Conservation (phyloP, 805 yeast genomes). For the Starmerella apis region DNA sequence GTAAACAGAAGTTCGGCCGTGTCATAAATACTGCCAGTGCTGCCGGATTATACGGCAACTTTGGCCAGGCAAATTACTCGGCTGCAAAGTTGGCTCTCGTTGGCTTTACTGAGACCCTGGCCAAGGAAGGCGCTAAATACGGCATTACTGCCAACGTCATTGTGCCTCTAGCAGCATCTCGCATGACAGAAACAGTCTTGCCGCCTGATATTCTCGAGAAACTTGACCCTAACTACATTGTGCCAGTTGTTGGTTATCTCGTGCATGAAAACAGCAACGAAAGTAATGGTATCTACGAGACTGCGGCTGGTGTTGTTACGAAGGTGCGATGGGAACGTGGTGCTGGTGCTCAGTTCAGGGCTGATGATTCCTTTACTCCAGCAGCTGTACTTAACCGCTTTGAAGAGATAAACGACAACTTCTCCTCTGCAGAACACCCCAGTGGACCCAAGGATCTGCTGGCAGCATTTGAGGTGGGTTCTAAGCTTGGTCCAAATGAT, state of each 20-base stretch:
- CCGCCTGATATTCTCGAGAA: constrained; percentile 76
- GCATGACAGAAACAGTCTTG: constrained; percentile 87
- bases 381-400: constrained; percentile 66
- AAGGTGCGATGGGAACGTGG: constrained; percentile 94
- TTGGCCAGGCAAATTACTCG: constrained; percentile 92
- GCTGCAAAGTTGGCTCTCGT: constrained; percentile 85
- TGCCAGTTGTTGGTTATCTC: constrained; percentile 79
- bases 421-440: constrained; percentile 56
- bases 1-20: constrained; percentile 77
- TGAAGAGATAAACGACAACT: constrained; percentile 48
- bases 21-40: constrained; percentile 92
- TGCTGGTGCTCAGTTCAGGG: constrained; percentile 72
- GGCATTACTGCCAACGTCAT: constrained; percentile 77
- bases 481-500: constrained; percentile 43
- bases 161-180: constrained; percentile 89
- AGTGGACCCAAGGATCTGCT: constrained; percentile 59
- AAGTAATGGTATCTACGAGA: constrained; percentile 72
- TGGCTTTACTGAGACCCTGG: constrained; percentile 87
- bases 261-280: constrained; percentile 54
- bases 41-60: constrained; percentile 93
- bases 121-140: constrained; percentile 82
- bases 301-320: constrained; percentile 88
- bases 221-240: constrained; percentile 76
- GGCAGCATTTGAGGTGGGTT: constrained; percentile 44
- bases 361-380: constrained; percentile 69